Percentiles rank a stretch among this genome's conserved stretches.
These are phyloP conservation scores for Chalciporus piperatus DNA, from an alignment of 768 basidiomycete species.

Conservation along the genomic window DNA sequence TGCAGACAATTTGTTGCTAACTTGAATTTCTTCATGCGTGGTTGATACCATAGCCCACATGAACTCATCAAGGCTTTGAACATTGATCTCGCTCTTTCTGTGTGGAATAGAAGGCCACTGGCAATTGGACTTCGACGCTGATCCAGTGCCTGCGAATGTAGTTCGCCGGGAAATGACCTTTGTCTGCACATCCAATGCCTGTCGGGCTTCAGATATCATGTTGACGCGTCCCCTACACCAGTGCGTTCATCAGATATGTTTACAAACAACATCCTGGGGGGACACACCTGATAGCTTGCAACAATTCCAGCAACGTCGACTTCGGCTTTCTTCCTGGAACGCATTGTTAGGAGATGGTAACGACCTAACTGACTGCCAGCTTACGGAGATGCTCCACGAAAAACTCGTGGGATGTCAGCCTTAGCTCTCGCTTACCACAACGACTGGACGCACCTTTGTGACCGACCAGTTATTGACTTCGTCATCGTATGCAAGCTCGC, in stretches of 20 bases:
- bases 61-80: conserved; percentile 4
- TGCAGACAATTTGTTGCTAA: not conserved
- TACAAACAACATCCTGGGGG: not conserved
- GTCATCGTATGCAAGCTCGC: conserved; percentile 23
- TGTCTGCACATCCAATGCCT: conserved; percentile 4
- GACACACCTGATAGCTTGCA: conserved; percentile 24
- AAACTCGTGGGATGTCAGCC: conserved; percentile 19
- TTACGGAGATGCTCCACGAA: conserved; percentile 28
- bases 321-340: conserved; percentile 18
- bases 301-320: conserved; percentile 23
- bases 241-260: not conserved
- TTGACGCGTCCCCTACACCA: conserved; percentile 17
- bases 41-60: not conserved
- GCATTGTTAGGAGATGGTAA: not conserved
- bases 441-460: conserved; percentile 15
- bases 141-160: conserved; percentile 8
- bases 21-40: not conserved
- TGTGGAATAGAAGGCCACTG: conserved; percentile 6
- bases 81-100: conserved; percentile 12
- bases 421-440: not conserved
- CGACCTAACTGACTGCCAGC: not conserved
- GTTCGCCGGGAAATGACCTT: conserved; percentile 8
- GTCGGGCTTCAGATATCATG: conserved; percentile 14
- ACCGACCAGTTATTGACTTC: conserved; percentile 13
- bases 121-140: not conserved